A percentile compares a stretch with the other conserved stretches of the same genome.
These are phyloP conservation scores for Serendipita indica DNA, from an alignment of 768 basidiomycete species.

Conservation along the genomic window DNA sequence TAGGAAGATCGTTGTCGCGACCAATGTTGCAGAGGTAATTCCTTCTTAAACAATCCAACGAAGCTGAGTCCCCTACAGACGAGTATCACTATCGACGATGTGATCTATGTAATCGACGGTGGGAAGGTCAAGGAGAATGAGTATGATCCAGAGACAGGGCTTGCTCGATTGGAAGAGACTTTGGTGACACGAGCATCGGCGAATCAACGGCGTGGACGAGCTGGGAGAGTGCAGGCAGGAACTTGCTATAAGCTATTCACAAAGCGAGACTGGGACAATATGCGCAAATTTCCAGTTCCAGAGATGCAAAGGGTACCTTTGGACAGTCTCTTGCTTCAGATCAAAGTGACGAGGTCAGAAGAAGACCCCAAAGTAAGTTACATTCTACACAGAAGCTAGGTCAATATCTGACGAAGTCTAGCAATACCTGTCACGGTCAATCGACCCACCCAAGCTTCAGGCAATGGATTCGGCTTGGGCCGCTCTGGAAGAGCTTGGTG, in stretches of 20 bases:
- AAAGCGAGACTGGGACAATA: constrained; percentile 46
- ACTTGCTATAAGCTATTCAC: constrained; percentile 84
- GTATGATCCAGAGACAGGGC: constrained; percentile 49
- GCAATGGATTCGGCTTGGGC: constrained; percentile 68
- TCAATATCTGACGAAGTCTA: constrained; percentile 17
- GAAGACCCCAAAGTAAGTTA: constrained; percentile 56
- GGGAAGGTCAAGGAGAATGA: constrained; percentile 78
- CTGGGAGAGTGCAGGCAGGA: constrained; percentile 72
- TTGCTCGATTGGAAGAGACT: constrained; percentile 63
- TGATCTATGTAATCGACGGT: constrained; percentile 69
- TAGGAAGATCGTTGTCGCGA: constrained; percentile 79
- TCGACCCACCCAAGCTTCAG: constrained; percentile 64
- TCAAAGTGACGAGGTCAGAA: constrained; percentile 63
- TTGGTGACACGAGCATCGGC: constrained; percentile 71
- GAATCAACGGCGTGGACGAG: constrained; percentile 73
- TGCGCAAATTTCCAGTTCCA: constrained; percentile 62
- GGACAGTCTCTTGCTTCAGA: constrained; percentile 64
- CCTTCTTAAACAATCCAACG: constrained; percentile 11
- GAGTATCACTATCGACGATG: constrained; percentile 81
- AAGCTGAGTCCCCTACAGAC: constrained; percentile 34
- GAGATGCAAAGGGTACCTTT: constrained; percentile 81
- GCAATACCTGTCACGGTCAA: constrained; percentile 55
- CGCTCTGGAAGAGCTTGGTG: constrained; percentile 62
- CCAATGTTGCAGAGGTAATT: constrained; percentile 78
- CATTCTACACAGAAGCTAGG: not conserved